Evolutionary conservation across 1,139 yeast genomes (phyloP).

Genomic region (Candida mesenterica): DNA sequence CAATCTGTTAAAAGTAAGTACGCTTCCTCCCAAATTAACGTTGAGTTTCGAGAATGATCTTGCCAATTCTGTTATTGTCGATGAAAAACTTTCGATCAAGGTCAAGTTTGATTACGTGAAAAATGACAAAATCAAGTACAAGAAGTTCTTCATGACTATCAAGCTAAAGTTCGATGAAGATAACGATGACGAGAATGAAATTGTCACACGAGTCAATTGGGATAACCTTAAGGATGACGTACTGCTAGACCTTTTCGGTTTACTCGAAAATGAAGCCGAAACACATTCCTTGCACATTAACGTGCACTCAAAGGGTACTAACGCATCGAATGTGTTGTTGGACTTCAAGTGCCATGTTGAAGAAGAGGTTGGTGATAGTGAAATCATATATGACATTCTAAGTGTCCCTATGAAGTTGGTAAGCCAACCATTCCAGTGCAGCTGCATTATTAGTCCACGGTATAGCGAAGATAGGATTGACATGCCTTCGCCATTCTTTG

Average conservation of each 20-base stretch:
- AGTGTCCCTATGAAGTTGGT: constrained; percentile 29
- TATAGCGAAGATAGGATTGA: constrained; percentile 24
- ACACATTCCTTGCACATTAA: constrained; percentile 21
- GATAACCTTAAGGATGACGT: constrained; percentile 43
- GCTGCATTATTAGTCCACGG: constrained; percentile 39
- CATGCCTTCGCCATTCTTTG: constrained; percentile 44
- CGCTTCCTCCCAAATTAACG: constrained; percentile 10
- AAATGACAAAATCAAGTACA: constrained; percentile 19
- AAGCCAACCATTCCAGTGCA: constrained; percentile 35
- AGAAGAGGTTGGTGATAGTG: constrained; percentile 19
- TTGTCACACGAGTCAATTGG: constrained; percentile 34
- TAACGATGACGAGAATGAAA: constrained; percentile 11
- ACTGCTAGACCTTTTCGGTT: constrained; percentile 23
- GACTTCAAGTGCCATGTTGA: constrained; percentile 26
- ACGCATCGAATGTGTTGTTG: constrained; percentile 14
- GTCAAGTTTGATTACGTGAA: constrained; percentile 21
- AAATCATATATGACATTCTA: constrained; percentile 29
- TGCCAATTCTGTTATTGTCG: constrained; percentile 20
- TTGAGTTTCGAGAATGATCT: constrained; percentile 6
- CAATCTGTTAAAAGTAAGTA: constrained; percentile 4
- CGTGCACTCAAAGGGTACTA: constrained; percentile 20
- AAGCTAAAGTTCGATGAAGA: constrained; percentile 20
- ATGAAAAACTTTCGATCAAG: constrained; percentile 28
- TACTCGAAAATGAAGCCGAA: constrained; percentile 14
- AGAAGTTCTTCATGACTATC: constrained; percentile 21